These are phyloP conservation scores for Russula earlei DNA, from an alignment of 768 basidiomycete species.

Conservation along the genomic window DNA sequence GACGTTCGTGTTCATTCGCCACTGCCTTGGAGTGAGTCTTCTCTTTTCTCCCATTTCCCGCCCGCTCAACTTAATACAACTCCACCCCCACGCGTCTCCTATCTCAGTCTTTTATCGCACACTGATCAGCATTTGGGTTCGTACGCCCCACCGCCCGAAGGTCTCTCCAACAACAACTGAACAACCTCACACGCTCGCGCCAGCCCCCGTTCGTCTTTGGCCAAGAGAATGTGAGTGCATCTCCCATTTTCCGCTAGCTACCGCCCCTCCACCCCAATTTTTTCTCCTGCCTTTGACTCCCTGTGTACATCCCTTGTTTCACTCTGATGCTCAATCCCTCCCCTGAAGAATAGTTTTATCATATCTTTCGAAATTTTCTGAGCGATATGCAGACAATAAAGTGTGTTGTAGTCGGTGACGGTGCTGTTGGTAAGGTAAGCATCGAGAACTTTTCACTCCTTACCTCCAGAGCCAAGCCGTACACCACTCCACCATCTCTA, in stretches of 20 bases:
- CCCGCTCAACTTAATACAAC: background rate
- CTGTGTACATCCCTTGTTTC: background rate
- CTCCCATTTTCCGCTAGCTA: background rate
- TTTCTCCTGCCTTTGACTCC: background rate
- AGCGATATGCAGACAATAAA: constrained; percentile 87
- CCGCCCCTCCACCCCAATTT: background rate
- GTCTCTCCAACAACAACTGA: constrained; percentile 6
- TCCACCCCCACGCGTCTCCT: background rate
- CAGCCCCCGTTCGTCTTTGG: constrained; percentile 8
- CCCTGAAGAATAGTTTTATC: constrained; percentile 3
- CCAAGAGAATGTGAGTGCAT: constrained; percentile 12
- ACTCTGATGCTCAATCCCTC: background rate
- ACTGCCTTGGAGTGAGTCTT: constrained; percentile 2
- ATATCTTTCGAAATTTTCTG: constrained; percentile 11
- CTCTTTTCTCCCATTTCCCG: background rate
- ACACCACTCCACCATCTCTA: constrained; percentile 25
- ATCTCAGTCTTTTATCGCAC: constrained; percentile 8
- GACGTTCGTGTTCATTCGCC: constrained; percentile 18
- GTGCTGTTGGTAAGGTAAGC: constrained; percentile 94
- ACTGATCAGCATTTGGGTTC: constrained; percentile 9
- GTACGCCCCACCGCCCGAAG: constrained; percentile 2
- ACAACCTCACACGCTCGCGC: constrained; percentile 13
- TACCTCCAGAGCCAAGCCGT: background rate
- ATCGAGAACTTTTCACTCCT: background rate
- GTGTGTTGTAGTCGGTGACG: constrained; percentile 95